Evolutionary conservation across 164 flowering plant genomes (phyloP), one percentile per base, ranked within the genome.

Genomic region (Warburgia ugandensis): DNA sequence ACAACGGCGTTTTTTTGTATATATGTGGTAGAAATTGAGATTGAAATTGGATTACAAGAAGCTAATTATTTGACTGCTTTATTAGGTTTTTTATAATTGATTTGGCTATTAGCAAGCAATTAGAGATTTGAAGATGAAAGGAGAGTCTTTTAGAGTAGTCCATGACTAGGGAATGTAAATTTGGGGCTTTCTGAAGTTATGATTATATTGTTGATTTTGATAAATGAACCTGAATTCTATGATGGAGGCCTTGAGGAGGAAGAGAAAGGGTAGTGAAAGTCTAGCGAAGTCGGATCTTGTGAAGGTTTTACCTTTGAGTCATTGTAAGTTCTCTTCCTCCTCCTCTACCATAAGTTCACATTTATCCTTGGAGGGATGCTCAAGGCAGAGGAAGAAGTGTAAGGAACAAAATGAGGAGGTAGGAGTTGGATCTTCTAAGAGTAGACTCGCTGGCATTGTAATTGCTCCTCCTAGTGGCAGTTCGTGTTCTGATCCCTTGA

Each of bases 381-480:
- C 69, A 3, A 73, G 91, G 68, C 53, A 67, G 56, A 80, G 62
- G 56, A 88, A 84, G 79, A 82, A 76, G 63, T 84, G 83, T 52
- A 80, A 69, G 60, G 90, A 90, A 36, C 74, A 73, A 11, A 29
- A 39, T 5, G 64, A n/a, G 30, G 48, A 16, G 6, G 75, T 72
- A 23, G 57, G 31, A 23, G 48, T 33, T 53, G 61, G 58, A 57
- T 76, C 78, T 2, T 64, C 57, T 46, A 77, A 75, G 45, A 80
- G 72, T 58, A 71, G 87, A 57, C 71, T 73, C 29, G 68, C 71
- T 13, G 89, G 91, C 2, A 51, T 82, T 43, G 87, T 83, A 13
- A 81, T 89, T 2, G 95, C 87, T 0, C 96, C 95, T 0, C 78
- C 82, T 1, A 76, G 78, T 64, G 84, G 92, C 16, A 70, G 72